Evolutionary conservation across 495 filamentous ascomycete genomes (phyloP).

Genomic region (Haplographium delicatum): DNA sequence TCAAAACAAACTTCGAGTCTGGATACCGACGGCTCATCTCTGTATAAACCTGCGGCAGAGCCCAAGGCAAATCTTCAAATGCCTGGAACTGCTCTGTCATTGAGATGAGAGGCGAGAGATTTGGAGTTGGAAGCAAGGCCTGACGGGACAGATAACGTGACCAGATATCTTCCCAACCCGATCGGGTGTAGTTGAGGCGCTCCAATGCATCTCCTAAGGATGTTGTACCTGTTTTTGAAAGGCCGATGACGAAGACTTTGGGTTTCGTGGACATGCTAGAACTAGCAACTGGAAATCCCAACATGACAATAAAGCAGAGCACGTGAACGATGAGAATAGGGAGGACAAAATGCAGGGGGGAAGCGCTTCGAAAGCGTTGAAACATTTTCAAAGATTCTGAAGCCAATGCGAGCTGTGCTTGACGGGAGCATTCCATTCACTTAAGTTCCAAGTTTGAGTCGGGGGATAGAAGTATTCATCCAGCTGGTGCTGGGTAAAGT

Average conservation of each 20-base stretch:
- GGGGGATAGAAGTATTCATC: no score
- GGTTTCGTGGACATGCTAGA: neutral
- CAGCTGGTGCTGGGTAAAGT: no score
- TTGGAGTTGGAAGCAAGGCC: neutral
- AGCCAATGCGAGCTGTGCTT: no score
- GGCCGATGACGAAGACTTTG: conserved; percentile 11
- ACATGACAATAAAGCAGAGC: neutral
- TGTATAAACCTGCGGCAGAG: conserved; percentile 1
- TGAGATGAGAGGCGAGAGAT: neutral
- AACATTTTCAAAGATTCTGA: no score
- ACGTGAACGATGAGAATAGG: neutral
- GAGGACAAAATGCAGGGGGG: neutral
- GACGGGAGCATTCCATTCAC: no score
- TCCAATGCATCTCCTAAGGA: conserved; percentile 10
- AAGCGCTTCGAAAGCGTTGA: neutral
- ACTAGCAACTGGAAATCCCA: neutral
- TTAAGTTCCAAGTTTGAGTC: no score
- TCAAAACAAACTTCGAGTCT: conserved; percentile 8
- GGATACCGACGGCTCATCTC: conserved; percentile 1
- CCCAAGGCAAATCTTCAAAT: conserved; percentile 11
- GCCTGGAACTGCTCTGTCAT: conserved; percentile 1
- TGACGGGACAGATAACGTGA: conserved; percentile 5
- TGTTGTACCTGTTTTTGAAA: conserved; percentile 13
- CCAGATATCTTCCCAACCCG: conserved; percentile 5
- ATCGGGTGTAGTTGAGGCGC: neutral